Base-by-base conservation (phyloP, 345 rosid genomes). In the Hevea brasiliensis region DNA sequence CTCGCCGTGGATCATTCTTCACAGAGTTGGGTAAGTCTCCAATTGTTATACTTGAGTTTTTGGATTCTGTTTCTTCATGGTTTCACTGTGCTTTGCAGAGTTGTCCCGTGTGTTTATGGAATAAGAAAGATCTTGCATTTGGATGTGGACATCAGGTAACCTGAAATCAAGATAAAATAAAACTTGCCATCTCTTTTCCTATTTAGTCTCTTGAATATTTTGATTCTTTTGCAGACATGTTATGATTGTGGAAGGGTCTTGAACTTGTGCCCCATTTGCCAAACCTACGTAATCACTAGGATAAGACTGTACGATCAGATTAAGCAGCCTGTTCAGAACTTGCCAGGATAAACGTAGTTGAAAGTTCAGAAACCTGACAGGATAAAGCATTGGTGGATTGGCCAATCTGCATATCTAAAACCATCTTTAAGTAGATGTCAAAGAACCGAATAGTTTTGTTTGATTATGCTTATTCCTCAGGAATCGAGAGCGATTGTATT, bases 71-170 rank as follows among this genome's bases (percentile, higher is more conserved):
- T 61, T 15, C 3, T 58, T 57, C 27, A 45, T 62, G 26, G 15
- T 44, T 67, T 35, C 58, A 29, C 1, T 54, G 12, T 47, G 61
- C 13, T 54, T 48, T 51, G 23, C 78, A 84, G 83, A 48, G 47
- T 27, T 82, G 82, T 71, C 82, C 80, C 26, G 21, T 67, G 37
- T 82, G 84, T 66, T 53, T 51, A 35, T 76, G 84, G 79, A 68
- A 66, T 32, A 66, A 55, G 51, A 82, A 85, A 64, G 79, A 85
- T 69, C 79, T 85, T 37, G 85, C 81, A 41, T 71, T 85, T 69
- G 84, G 84, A 29, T 84, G 84, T 21, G 82, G 84, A 21, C 85
- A 82, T 72, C 82, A 84, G 82, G 82, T 82, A 78, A 72, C 32
- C 41, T 6, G 29, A 72, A 53, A 66, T 9, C 20, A 20, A 2